Conservation (phyloP, 352 stramenopile species). For the Phytophthora idaei region DNA sequence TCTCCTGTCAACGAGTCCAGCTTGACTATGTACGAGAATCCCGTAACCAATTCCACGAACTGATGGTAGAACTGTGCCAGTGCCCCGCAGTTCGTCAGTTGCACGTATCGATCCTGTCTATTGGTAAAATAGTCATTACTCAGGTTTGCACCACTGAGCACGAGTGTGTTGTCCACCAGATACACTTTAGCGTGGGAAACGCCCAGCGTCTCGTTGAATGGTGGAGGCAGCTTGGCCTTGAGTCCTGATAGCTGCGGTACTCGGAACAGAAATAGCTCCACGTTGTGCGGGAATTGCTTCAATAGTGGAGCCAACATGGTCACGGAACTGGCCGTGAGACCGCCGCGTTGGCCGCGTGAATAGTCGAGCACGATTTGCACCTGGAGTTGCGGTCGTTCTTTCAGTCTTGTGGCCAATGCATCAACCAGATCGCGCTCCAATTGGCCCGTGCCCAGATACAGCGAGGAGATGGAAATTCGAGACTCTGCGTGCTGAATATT, state of each 20-base stretch:
- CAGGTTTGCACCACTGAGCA: conserved; percentile 85
- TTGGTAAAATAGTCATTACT: conserved; percentile 88
- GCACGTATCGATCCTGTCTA: conserved; percentile 80
- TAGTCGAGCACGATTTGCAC: conserved; percentile 77
- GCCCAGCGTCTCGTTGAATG: conserved; percentile 85
- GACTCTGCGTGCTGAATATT: conserved; percentile 59
- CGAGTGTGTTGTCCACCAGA: conserved; percentile 76
- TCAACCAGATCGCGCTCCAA: conserved; percentile 57
- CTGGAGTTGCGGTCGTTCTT: conserved; percentile 48
- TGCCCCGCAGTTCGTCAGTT: conserved; percentile 53
- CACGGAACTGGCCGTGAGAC: conserved; percentile 55
- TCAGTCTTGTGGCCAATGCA: conserved; percentile 43
- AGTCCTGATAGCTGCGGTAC: conserved; percentile 72
- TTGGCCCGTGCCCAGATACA: conserved; percentile 73
- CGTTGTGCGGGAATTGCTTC: conserved; percentile 51
- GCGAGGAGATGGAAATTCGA: conserved; percentile 66
- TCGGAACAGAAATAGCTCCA: conserved; percentile 70
- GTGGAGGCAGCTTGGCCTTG: conserved; percentile 63
- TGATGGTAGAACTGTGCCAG: conserved; percentile 75
- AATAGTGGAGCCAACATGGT: conserved; percentile 61
- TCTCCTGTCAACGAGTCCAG: conserved; percentile 21
- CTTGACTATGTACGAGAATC: conserved; percentile 52
- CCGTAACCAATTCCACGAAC: conserved; percentile 60
- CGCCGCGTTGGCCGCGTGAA: conserved; percentile 65
- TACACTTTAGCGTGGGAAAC: conserved; percentile 89